These are phyloP conservation scores for Leptodermis oblonga DNA, from an alignment of 257 asterid genomes.

Conservation along the genomic window DNA sequence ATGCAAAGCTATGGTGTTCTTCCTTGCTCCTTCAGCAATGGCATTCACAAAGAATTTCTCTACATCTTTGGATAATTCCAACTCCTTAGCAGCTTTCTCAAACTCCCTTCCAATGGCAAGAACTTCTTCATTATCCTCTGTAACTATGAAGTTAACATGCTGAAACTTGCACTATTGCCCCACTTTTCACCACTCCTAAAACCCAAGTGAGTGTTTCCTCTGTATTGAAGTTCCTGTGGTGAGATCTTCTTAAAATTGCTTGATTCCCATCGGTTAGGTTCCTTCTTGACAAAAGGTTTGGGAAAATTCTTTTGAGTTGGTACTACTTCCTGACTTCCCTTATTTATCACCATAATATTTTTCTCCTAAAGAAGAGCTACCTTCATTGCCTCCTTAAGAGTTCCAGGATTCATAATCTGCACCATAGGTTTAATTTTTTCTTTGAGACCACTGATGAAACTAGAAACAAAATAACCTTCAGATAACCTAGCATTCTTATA, in stretches of 20 bases:
- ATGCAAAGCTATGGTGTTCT: not conserved
- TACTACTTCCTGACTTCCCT: not conserved
- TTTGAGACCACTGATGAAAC: not conserved
- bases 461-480: too few relatives aligned
- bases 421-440: not conserved
- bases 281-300: too few relatives aligned
- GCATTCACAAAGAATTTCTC: too few relatives aligned
- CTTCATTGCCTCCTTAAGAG: not conserved
- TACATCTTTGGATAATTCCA: too few relatives aligned
- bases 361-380: not conserved
- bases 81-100: not conserved
- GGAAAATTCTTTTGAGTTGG: too few relatives aligned
- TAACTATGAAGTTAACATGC: not conserved
- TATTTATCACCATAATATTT: not conserved
- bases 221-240: not conserved
- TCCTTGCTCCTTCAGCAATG: too few relatives aligned
- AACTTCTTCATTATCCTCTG: not conserved
- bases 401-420: not conserved
- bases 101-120: too few relatives aligned
- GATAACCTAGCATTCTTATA: not conserved
- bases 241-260: not conserved
- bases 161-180: not conserved
- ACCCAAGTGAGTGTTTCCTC: not conserved
- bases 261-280: too few relatives aligned
- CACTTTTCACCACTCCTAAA: not conserved